phyloP scores from a whole-genome alignment of 1,284 basidiomycete species.

The Gomphus sp. region DNA sequence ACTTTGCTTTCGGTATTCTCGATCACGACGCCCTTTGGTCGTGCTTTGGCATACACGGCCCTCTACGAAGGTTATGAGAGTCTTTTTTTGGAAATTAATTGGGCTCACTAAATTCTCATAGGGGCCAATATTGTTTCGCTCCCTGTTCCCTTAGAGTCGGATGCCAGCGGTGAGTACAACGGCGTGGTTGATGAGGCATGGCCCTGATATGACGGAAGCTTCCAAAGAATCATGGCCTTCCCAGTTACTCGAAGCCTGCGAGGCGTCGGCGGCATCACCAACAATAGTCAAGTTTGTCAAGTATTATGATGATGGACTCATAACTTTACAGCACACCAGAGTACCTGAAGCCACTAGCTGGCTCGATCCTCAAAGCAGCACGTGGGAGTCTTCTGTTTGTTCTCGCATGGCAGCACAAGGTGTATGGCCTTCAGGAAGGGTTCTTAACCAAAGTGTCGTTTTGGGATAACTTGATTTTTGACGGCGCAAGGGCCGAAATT shows the following conservation, averaged over 20 bases:
- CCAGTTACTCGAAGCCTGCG: background rate
- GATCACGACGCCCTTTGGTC: constrained; percentile 60
- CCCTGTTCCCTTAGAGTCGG: background rate
- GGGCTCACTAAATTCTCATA: constrained; percentile 7
- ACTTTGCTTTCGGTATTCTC: constrained; percentile 66
- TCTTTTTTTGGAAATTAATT: constrained; percentile 5
- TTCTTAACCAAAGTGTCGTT: constrained; percentile 65
- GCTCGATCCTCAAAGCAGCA: constrained; percentile 42
- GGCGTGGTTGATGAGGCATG: background rate
- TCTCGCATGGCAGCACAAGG: constrained; percentile 66
- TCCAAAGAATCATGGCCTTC: background rate
- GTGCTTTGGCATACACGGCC: constrained; percentile 66
- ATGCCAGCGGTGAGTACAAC: background rate
- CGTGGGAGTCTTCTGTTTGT: constrained; percentile 39
- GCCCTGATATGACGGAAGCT: background rate
- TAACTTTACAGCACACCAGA: constrained; percentile 43
- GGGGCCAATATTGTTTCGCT: constrained; percentile 14
- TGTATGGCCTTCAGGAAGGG: constrained; percentile 53
- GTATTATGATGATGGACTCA: background rate
- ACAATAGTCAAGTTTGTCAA: constrained; percentile 9
- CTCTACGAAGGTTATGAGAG: constrained; percentile 46
- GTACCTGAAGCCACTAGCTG: constrained; percentile 44
- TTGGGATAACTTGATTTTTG: constrained; percentile 71
- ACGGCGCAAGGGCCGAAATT: constrained; percentile 48
- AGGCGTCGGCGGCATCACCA: constrained; percentile 10